Percentiles rank a stretch among this genome's conserved stretches.
phyloP scores from a whole-genome alignment of 2,329 filamentous ascomycete genomes.

The Xylariaceae sp. region DNA sequence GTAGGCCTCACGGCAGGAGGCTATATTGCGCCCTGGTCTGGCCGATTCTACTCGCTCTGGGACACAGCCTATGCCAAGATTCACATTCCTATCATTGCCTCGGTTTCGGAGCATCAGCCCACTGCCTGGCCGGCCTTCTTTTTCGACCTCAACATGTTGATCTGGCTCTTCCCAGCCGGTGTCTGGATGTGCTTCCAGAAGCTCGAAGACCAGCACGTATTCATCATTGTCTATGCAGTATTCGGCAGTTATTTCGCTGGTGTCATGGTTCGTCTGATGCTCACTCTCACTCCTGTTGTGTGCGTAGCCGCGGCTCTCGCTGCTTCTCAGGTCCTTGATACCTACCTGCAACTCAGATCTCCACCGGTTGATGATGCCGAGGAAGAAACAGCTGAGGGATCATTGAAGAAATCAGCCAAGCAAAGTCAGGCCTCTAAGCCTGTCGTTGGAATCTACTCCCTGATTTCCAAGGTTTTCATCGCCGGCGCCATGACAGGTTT shows the following conservation, averaged over 20 bases:
- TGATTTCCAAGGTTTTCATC: constrained; percentile 73
- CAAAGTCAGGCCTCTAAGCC: constrained; percentile 59
- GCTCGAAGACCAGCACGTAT: constrained; percentile 93
- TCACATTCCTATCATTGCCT: constrained; percentile 98
- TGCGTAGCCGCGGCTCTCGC: constrained; percentile 91
- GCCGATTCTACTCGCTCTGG: constrained; percentile 98
- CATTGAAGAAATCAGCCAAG: constrained; percentile 52
- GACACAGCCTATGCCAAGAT: constrained; percentile 99
- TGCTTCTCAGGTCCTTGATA: constrained; percentile 81
- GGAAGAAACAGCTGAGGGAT: constrained; percentile 44
- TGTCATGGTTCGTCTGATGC: constrained; percentile 98
- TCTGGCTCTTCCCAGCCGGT: constrained; percentile 98
- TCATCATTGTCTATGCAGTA: constrained; percentile 94
- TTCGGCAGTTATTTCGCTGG: constrained; percentile 97
- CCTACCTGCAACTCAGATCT: constrained; percentile 65
- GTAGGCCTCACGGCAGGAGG: constrained; percentile 82
- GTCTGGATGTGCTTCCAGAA: constrained; percentile 97
- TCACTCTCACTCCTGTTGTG: constrained; percentile 92
- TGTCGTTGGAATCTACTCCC: constrained; percentile 75
- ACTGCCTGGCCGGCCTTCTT: constrained; percentile 99
- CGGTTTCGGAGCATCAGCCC: constrained; percentile 98
- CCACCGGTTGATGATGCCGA: constrained; percentile 49
- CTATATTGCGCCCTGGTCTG: constrained; percentile 94
- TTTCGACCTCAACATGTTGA: constrained; percentile 95
- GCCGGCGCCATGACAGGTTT: constrained; percentile 69